These are phyloP conservation scores for Lichina pygmaea DNA, from an alignment of 495 filamentous ascomycete genomes.

Conservation along the genomic window DNA sequence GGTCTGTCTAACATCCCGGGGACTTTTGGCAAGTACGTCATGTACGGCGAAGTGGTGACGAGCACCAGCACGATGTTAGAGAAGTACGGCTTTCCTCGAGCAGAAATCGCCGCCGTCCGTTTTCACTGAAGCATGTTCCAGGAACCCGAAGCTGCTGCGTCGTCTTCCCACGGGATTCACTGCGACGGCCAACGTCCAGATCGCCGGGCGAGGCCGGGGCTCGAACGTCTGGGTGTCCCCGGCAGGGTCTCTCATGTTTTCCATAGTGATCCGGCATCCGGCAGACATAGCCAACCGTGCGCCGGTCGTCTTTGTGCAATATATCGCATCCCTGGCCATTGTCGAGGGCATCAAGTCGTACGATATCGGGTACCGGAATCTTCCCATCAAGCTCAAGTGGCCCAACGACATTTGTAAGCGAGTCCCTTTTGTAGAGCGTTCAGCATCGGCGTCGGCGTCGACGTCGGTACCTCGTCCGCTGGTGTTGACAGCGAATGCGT, in stretches of 20 bases:
- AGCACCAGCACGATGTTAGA: slow-evolving; percentile 90
- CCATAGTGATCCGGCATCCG: slow-evolving; percentile 58
- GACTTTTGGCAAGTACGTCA: slow-evolving; percentile 46
- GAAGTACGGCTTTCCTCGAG: slow-evolving; percentile 26
- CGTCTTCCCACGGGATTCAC: slow-evolving; percentile 63
- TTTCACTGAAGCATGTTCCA: slow-evolving; percentile 7
- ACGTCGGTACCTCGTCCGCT: neutral
- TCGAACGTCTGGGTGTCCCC: slow-evolving; percentile 90
- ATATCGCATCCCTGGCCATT: slow-evolving; percentile 73
- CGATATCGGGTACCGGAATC: slow-evolving; percentile 36
- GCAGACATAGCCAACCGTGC: slow-evolving; percentile 39
- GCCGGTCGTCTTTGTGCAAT: slow-evolving; percentile 85
- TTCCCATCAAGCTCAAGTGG: slow-evolving; percentile 85
- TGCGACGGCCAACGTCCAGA: slow-evolving; percentile 70
- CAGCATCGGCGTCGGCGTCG: neutral
- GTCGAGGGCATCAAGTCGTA: slow-evolving; percentile 67
- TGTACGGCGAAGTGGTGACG: slow-evolving; percentile 84
- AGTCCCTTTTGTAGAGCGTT: too few relatives aligned
- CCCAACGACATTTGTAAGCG: slow-evolving; percentile 67
- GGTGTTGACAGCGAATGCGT: neutral
- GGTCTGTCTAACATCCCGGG: slow-evolving; percentile 15
- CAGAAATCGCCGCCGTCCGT: slow-evolving; percentile 1
- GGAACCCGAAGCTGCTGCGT: slow-evolving; percentile 52
- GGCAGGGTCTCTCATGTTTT: slow-evolving; percentile 63
- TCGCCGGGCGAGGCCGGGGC: slow-evolving; percentile 77